Base-by-base conservation (phyloP, 495 filamentous ascomycete genomes). In the Aspergillus cristatus region DNA sequence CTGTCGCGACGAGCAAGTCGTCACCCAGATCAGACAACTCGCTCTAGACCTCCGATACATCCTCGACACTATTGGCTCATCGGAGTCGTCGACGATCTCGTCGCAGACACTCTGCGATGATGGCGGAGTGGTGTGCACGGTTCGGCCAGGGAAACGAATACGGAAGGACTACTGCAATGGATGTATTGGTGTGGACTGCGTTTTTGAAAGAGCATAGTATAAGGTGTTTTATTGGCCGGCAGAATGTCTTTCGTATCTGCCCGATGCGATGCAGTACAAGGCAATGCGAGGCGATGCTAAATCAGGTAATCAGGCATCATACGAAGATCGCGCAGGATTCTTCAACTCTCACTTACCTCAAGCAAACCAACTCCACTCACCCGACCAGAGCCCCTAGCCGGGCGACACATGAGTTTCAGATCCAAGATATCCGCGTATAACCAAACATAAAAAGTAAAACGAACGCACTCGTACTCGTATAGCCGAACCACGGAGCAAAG, bases 1-100 rank as follows among this genome's bases (percentile, higher is more conserved):
- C 56, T 79, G 78, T 49, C 52, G 53, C 1, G 47, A 58, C 18
- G 33, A 38, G 10, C 4, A 37, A 1, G 42, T 55, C n/a, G 38
- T 41, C 14, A 46, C 45, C 3, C 46, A 50, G 14, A 58, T 65
- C 28, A 33, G 32, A 3, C 32, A 31, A 7, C 39, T 25, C 0
- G 20, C 20, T 24, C 47, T 51, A 0, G 16, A 34, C 7, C 29
- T 62, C 1, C 1, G 31, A 6, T 40, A 53, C 29, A 35, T 41
- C 12, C 58, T 64, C 35, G 58, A 62, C 28, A 59, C 51, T 1
- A 58, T 60, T 18, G 60, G 60, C 1, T 48, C 41, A 30, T 6
- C 7, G 0, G 28, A 28, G 0, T 58, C 55, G 0, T 62, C 57
- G 0, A 25, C 17, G n/a, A 22, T 26, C 3, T 34, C 53, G 10